Base-by-base conservation (phyloP, 2,329 filamentous ascomycete species). In the Exophiala mesophila region DNA sequence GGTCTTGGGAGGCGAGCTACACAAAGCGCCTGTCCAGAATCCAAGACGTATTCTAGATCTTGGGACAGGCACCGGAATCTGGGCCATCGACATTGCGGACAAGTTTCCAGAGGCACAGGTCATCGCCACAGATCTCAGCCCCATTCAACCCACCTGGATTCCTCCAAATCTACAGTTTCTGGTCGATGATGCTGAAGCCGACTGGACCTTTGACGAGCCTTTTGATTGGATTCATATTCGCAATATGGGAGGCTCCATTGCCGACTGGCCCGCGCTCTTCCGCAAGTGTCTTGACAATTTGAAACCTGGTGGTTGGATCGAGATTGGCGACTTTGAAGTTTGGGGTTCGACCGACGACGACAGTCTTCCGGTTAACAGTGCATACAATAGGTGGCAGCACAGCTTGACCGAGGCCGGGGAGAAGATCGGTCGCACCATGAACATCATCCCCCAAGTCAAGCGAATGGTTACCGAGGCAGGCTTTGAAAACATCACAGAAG, bases 61-160 rank as follows among this genome's bases (percentile, higher is more conserved):
- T 9, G 75, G 76, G 31, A 79, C 74, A 5, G 79, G 79, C 10
- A 78, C 76, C 1, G 78, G 79, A 2, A 77, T 77, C 60, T 85
- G 81, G 57, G 57, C 57, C 2, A 58, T 59, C 28, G 56, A 59
- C 19, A 30, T 52, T 19, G 58, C 56, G 24, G 58, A 61, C 44
- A 39, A 46, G 19, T 58, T 54, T 19, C 57, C 57, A 13, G 50
- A 44, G 18, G 52, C 57, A 12, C 37, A 57, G 34, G 39, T 53
- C 23, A 52, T 58, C 38, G 59, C 58, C 7, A 59, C 57, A 19
- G 59, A 61, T 44, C 40, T 60, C 12, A 59, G 55, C 32, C 59
- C 58, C 10, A 58, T 55, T 24, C 55, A 57, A 21, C 56, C 56
- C 5, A 48, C 31, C 26, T 78, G 49, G 47, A 54, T 63, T 3